Conservation (phyloP, 83 land plant genomes). For the Picea mariana region DNA sequence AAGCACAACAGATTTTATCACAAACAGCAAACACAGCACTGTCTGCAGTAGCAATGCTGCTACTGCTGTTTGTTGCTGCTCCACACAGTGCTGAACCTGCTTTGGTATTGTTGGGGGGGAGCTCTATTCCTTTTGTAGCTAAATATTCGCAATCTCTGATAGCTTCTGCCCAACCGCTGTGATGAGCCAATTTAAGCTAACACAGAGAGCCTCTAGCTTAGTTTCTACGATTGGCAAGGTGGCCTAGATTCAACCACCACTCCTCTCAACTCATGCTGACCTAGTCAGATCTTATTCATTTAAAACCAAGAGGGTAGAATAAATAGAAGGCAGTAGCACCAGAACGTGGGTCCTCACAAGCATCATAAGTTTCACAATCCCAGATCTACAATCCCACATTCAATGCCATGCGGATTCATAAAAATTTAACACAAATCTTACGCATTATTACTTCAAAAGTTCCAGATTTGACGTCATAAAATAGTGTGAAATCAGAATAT, state of each 20-base stretch:
- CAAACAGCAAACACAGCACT: background rate
- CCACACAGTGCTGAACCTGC: slow-evolving; percentile 8
- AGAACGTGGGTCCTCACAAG: no score
- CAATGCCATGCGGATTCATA: no score
- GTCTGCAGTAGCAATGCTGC: slow-evolving; percentile 6
- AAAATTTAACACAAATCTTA: no score
- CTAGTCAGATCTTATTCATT: slow-evolving; percentile 12
- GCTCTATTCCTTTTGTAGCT: background rate
- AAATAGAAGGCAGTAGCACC: no score
- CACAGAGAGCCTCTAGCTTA: background rate
- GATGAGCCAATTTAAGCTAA: slow-evolving; percentile 10
- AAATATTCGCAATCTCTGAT: slow-evolving; percentile 3
- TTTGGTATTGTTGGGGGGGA: background rate
- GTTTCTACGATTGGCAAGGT: slow-evolving; percentile 12
- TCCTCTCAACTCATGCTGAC: background rate
- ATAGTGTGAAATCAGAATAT: no score
- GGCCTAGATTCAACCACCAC: slow-evolving; percentile 17
- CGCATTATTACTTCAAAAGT: no score
- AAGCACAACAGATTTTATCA: background rate
- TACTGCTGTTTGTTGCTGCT: slow-evolving; percentile 1
- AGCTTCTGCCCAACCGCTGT: slow-evolving; percentile 16
- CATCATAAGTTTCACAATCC: no score
- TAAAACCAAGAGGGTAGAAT: slow-evolving; percentile 4
- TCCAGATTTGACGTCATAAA: no score
- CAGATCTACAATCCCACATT: no score